Base-by-base conservation (phyloP, 2,329 filamentous ascomycete species). In the Aspergillus jensenii region DNA sequence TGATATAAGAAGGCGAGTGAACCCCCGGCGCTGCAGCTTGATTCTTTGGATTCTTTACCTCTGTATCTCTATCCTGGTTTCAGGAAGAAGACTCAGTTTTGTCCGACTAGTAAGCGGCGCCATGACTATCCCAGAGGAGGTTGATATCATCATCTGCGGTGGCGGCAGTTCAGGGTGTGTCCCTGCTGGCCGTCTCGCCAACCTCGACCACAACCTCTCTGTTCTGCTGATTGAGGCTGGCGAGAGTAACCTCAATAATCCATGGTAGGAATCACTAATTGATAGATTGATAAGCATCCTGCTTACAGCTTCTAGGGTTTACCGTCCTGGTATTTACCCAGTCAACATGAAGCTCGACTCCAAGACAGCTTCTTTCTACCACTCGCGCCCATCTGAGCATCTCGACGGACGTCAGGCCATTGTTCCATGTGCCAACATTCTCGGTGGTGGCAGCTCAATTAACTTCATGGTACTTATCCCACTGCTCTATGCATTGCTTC, bases 291-390 rank as follows among this genome's bases (percentile, higher is more conserved):
- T 8, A 6, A 41, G 6, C 2, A 6, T 9, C 25, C 37, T n/a
- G 8, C 31, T 25, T 9, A 41, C 25, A 19, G 12, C 5, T 37
- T 35, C 35, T 23, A 79, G 84, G 86, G 88, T 91, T 12, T 91
- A 83, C 76, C 85, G 88, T 6, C 89, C 88, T 3, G 89, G 87
- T 55, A 88, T 91, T 71, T 91, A 88, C 74, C 89, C 89, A n/a
- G 79, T 81, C 46, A 91, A 91, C 77, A 91, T 90, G 88, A 87
- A 90, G 75, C 72, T 90, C 59, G 88, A 91, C 81, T 91, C 88
- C 65, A 91, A 90, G 81, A 91, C 88, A 33, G 89, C 90, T 35
- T 89, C 88, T 0, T 93, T 93, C 75, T 93, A 93, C 71, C 86
- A 92, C 73, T 91, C 89, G 48, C 82, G 86, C 41, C 88, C 89